phyloP scores from a whole-genome alignment of 1,139 yeast genomes.

The Oligophagozyma castellii region DNA sequence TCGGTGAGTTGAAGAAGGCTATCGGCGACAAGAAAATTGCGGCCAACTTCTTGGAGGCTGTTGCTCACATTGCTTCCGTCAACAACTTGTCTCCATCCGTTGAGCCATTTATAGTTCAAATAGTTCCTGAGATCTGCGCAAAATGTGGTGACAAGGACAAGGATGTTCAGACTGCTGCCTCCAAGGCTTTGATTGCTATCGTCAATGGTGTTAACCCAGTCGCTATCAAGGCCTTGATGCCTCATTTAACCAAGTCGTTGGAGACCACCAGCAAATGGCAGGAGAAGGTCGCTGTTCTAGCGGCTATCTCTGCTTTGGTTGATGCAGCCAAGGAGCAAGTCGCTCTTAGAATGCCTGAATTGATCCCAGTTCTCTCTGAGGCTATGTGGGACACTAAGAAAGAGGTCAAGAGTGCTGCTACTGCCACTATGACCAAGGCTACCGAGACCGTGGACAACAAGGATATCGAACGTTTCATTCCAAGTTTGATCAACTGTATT shows the following conservation, averaged over 20 bases:
- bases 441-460: conserved; percentile 98
- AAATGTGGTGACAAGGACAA: conserved; percentile 86
- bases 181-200: conserved; percentile 66
- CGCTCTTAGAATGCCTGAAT: conserved; percentile 98
- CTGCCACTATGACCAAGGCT: conserved; percentile 87
- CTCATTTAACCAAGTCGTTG: conserved; percentile 60
- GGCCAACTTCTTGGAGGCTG: conserved; percentile 73
- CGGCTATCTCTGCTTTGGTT: conserved; percentile 74
- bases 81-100: conserved; percentile 78
- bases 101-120: conserved; percentile 82
- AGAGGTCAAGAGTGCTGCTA: conserved; percentile 95
- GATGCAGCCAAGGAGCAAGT: conserved; percentile 92
- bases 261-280: conserved; percentile 86
- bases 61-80: conserved; percentile 70
- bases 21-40: conserved; percentile 69
- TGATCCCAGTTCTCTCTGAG: conserved; percentile 95
- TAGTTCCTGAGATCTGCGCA: conserved; percentile 55
- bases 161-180: conserved; percentile 54
- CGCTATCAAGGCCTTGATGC: conserved; percentile 82
- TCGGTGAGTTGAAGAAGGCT: conserved; percentile 61
- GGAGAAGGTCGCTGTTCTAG: conserved; percentile 87
- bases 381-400: conserved; percentile 99
- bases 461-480: conserved; percentile 98
- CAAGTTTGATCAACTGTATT: conserved; percentile 92
- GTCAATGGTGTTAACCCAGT: conserved; percentile 80